Conservation (phyloP, 257 asterid species). For the Echites panduratus region DNA sequence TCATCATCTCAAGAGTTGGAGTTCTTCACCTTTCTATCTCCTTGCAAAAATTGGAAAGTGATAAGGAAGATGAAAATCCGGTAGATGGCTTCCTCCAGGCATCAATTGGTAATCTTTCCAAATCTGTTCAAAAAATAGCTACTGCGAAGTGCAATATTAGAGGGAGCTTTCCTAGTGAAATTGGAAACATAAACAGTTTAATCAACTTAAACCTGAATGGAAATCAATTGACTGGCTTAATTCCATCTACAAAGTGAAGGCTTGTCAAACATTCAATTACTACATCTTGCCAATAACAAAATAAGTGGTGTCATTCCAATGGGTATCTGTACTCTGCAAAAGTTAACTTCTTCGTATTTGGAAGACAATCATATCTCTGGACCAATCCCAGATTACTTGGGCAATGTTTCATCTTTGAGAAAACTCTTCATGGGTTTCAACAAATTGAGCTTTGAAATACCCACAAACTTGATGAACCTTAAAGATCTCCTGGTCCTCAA, state of each 20-base stretch:
- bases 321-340: conserved; percentile 13
- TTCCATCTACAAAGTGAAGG: not conserved
- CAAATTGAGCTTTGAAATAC: too few species aligned
- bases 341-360: conserved; percentile 13
- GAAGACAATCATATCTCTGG: conserved; percentile 23
- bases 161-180: not conserved
- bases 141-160: not conserved
- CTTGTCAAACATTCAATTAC: conserved; percentile 18
- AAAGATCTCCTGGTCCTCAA: too few species aligned
- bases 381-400: conserved; percentile 26
- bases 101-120: conserved; percentile 13
- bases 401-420: too few species aligned
- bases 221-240: not conserved
- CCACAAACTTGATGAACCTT: too few species aligned
- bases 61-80: not conserved
- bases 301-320: conserved; percentile 21
- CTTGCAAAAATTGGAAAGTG: not conserved
- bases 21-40: conserved; percentile 9
- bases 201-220: not conserved
- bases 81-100: not conserved
- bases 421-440: too few species aligned
- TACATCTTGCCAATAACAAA: conserved; percentile 1
- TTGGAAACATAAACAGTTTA: conserved; percentile 19
- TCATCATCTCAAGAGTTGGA: conserved; percentile 12
- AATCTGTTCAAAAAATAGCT: not conserved